Base-by-base conservation (phyloP, 768 basidiomycete species). In the Sarcodon sp. region DNA sequence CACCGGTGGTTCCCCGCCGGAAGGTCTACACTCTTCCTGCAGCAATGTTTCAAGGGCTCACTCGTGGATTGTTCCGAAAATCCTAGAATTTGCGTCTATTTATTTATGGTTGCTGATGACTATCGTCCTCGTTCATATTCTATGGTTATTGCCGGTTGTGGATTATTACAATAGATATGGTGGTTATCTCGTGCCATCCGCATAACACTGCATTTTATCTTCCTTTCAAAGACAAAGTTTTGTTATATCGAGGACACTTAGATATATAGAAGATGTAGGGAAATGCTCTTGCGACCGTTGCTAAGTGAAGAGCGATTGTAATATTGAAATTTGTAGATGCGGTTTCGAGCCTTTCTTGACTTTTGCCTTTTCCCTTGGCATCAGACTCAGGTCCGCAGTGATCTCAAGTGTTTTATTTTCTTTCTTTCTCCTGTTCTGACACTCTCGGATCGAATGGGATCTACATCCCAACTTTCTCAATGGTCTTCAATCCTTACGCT, bases 401-500 rank as follows among this genome's bases (percentile, higher is more conserved):
- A 18, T 2, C 13, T 37, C 3, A 38, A 2, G 18, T 18, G 2
- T 13, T 13, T 38, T 5, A 38, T 38, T 38, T 13, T 38, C 37
- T 13, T 8, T 41, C 39, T 13, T 41, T 13, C 39, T 13, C 39
- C 11, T 16, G 15, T 7, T 16, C 27, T 4, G 39, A 13, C 16
- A 6, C 39, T 27, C 4, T 27, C 21, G 21, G 21, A 27, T 27
- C 21, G 21, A 27, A 27, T 27, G 21, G 39, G 13, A 13, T 16
- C 39, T 13, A 27, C 27, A 13, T 15, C 39, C 16, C 15, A 13
- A 27, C 15, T 41, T 16, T 41, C 39, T 15, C 39, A 55, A 12
- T 59, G 59, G 56, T 49, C 50, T 8, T 54, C 59, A 4, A 56
- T 63, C 8, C 48, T 61, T 13, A 53, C 53, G 9, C 44, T 63